These are phyloP conservation scores for Nigrospora oryzae DNA, from an alignment of 2,329 filamentous ascomycete species.

Conservation along the genomic window DNA sequence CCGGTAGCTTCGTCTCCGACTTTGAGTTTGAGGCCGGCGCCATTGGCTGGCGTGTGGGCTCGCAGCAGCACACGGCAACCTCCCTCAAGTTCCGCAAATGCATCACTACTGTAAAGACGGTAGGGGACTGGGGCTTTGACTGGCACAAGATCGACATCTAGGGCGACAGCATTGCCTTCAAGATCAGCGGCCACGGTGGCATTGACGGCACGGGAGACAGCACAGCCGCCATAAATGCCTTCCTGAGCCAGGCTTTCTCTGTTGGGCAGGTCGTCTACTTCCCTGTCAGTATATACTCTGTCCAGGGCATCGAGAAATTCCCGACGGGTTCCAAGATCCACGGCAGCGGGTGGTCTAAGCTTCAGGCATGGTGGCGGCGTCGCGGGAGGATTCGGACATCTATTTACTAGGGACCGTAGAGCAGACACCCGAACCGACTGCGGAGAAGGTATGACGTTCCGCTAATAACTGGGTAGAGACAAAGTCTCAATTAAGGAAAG, in stretches of 20 bases:
- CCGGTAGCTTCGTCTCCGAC: conserved; percentile 52
- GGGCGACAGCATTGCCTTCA: conserved; percentile 7
- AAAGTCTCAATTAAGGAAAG: too few species aligned
- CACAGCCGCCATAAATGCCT: conserved; percentile 10
- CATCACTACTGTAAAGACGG: conserved; percentile 43
- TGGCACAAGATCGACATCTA: background rate
- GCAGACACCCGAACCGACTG: too few species aligned
- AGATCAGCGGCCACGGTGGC: conserved; percentile 38
- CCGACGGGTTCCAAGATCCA: conserved; percentile 56
- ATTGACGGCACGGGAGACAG: conserved; percentile 25
- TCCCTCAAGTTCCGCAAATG: conserved; percentile 44
- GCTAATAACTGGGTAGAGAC: too few species aligned
- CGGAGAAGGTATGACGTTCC: too few species aligned
- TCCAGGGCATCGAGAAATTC: conserved; percentile 29
- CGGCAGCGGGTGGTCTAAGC: conserved; percentile 63
- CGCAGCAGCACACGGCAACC: conserved; percentile 56
- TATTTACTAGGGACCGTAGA: too few species aligned
- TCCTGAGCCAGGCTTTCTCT: conserved; percentile 5
- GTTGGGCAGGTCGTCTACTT: conserved; percentile 10
- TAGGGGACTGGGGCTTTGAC: conserved; percentile 52
- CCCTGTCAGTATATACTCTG: conserved; percentile 17
- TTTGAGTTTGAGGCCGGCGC: conserved; percentile 51
- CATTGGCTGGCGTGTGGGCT: conserved; percentile 39
- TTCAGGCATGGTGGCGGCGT: too few species aligned
- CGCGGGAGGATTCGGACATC: too few species aligned